Evolutionary conservation across 352 stramenopile species (phyloP).

Genomic region (Phytophthora uliginosa): DNA sequence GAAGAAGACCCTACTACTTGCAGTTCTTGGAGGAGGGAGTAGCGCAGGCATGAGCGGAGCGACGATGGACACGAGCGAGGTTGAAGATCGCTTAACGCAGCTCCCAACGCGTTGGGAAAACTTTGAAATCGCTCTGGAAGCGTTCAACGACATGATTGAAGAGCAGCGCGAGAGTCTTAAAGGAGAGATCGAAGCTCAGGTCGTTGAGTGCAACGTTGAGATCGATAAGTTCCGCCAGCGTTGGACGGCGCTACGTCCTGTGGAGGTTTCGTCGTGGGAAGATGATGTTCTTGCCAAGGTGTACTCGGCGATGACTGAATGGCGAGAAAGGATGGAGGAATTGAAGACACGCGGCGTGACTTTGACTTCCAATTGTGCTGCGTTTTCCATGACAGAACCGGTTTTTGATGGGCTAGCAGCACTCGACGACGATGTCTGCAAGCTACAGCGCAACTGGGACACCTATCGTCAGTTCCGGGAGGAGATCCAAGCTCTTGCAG

Average conservation of each 20-base stretch:
- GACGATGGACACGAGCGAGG: conserved; percentile 80
- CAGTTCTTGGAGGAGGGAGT: conserved; percentile 39
- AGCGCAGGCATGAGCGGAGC: conserved; percentile 44
- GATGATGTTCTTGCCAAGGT: conserved; percentile 76
- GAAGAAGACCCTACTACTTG: conserved; percentile 88
- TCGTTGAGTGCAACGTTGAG: conserved; percentile 90
- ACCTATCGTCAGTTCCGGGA: conserved; percentile 90
- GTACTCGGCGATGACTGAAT: conserved; percentile 89
- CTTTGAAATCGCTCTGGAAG: conserved; percentile 95
- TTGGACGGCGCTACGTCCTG: conserved; percentile 90
- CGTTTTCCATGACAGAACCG: conserved; percentile 90
- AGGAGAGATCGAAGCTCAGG: conserved; percentile 87
- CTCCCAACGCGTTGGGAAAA: conserved; percentile 93
- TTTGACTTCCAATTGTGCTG: conserved; percentile 85
- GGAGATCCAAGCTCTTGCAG: conserved; percentile 74
- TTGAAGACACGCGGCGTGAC: conserved; percentile 65
- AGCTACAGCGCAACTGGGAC: conserved; percentile 83
- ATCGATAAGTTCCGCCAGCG: conserved; percentile 94
- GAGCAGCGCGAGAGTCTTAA: conserved; percentile 95
- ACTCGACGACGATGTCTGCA: conserved; percentile 82
- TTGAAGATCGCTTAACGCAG: conserved; percentile 77
- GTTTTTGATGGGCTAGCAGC: conserved; percentile 84
- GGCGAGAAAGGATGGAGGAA: conserved; percentile 83
- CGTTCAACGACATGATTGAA: conserved; percentile 97
- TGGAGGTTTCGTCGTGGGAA: conserved; percentile 86